Evolutionary conservation across 768 basidiomycete species (phyloP).

Genomic region (Termitomyces sp.): DNA sequence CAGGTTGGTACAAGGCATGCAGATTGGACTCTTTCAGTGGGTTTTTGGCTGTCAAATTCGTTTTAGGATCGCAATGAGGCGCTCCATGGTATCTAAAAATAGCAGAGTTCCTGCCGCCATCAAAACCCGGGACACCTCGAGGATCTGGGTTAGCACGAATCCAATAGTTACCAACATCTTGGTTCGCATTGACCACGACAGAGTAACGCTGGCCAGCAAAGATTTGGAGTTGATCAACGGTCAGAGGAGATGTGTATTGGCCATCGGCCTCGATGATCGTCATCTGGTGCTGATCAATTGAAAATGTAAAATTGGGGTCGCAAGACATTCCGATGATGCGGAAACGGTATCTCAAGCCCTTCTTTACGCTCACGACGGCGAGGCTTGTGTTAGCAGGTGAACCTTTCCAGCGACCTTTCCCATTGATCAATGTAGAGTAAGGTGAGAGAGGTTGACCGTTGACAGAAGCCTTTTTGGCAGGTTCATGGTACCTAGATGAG

Average conservation of each 20-base stretch:
- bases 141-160: slow-evolving; percentile 32
- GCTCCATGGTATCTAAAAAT: slow-evolving; percentile 54
- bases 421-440: slow-evolving; percentile 32
- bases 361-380: neutral
- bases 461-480: neutral
- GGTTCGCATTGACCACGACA: slow-evolving; percentile 40
- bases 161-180: slow-evolving; percentile 52
- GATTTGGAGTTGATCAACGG: slow-evolving; percentile 42
- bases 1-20: slow-evolving; percentile 30
- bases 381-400: slow-evolving; percentile 17
- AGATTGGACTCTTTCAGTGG: slow-evolving; percentile 15
- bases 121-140: slow-evolving; percentile 24
- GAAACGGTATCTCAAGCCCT: slow-evolving; percentile 28
- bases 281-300: slow-evolving; percentile 44
- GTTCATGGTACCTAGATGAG: slow-evolving; percentile 5
- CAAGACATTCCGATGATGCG: slow-evolving; percentile 34
- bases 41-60: slow-evolving; percentile 19
- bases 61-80: slow-evolving; percentile 38
- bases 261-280: slow-evolving; percentile 56
- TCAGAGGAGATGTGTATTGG: slow-evolving; percentile 35
- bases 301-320: slow-evolving; percentile 36
- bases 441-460: neutral
- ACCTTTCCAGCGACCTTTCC: slow-evolving; percentile 32
- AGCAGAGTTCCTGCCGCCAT: slow-evolving; percentile 41
- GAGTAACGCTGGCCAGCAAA: slow-evolving; percentile 27